phyloP scores from a whole-genome alignment of 371 early-diverging fungal genomes.

The Rhizomucor pusillus region DNA sequence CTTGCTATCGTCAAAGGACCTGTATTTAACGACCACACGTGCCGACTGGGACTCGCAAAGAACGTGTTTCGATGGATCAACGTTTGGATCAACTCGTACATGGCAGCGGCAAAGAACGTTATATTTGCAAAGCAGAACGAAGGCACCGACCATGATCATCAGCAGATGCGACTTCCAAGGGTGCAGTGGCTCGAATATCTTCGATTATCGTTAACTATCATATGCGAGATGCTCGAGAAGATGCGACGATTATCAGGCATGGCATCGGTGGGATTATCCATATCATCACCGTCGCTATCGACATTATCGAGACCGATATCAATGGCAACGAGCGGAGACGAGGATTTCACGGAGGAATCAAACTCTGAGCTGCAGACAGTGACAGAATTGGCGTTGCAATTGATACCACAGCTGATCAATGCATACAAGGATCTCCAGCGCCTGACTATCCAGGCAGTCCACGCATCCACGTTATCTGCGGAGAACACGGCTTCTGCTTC shows the following conservation, averaged over 20 bases:
- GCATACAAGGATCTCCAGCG: conserved; percentile 46
- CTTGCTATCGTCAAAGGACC: conserved; percentile 57
- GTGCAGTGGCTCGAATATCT: conserved; percentile 57
- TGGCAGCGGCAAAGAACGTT: conserved; percentile 40
- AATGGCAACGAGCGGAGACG: conserved; percentile 31
- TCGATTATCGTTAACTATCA: conserved; percentile 50
- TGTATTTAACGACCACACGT: conserved; percentile 51
- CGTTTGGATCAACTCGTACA: conserved; percentile 55
- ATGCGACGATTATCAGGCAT: conserved; percentile 44
- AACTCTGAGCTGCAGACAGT: conserved; percentile 23
- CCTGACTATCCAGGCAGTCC: conserved; percentile 37
- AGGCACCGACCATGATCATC: conserved; percentile 24
- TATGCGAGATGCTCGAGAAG: conserved; percentile 53
- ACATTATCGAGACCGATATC: conserved; percentile 38
- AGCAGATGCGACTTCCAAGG: conserved; percentile 32
- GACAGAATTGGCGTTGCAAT: conserved; percentile 26
- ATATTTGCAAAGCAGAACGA: conserved; percentile 42
- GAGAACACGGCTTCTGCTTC: conserved; percentile 3
- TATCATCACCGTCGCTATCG: conserved; percentile 31
- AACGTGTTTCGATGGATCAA: conserved; percentile 58
- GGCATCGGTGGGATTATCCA: conserved; percentile 25
- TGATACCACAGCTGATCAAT: conserved; percentile 40
- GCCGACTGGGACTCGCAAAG: conserved; percentile 48
- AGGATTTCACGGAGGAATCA: conserved; percentile 18
- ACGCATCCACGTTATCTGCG: conserved; percentile 16